Base-by-base conservation (phyloP, 257 asterid genomes). In the Prunella vulgaris region DNA sequence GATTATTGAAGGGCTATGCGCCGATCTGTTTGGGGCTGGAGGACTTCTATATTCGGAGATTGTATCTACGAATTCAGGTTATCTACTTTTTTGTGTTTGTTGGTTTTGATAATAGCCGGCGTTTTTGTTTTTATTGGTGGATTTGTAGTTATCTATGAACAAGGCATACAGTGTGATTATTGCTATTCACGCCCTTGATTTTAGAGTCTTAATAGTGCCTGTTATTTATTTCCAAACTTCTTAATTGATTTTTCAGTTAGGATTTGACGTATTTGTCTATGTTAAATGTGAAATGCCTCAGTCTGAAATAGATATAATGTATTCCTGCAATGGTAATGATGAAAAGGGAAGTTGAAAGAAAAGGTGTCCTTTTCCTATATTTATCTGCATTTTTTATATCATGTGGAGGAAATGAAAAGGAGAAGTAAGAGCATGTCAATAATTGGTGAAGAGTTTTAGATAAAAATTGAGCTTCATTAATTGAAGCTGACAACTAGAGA, bases 11-110 rank as follows among this genome's bases (percentile, higher is more conserved):
- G 97, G 99, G 99, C 53, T 94, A 91, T 71, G 98, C 99, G 63
- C 98, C 99, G 84, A 94, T 91, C 90, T 91, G 96, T 79, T 82
- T 94, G 85, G 99, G 99, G 56, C 88, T 91, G 76, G 99, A 94
- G 86, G 99, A 94, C 84, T 91, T 91, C 90, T 94, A 94, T 64
- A 77, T 81, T 72, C 95, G 99, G 51, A 80, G 99, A 59, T 76
- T 94, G 84, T 91, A 91, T 84, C 85, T 80, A 62, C 86, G 98
- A 35, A 85, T 91, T 80, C 99, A 91, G 99, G 98, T 93, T 70
- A 60, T 4, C 42, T 3, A 15, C 32, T 35, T 4, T 32, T 9
- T n/a, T 17, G 44, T 22, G 0, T 28, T 60, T 4, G 21, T 46
- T 18, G 66, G 49, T 42, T 32, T 33, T 48, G 5, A 46, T 14